Evolutionary conservation across 768 basidiomycete genomes (phyloP).

Genomic region (Rhodotorula toruloides): DNA sequence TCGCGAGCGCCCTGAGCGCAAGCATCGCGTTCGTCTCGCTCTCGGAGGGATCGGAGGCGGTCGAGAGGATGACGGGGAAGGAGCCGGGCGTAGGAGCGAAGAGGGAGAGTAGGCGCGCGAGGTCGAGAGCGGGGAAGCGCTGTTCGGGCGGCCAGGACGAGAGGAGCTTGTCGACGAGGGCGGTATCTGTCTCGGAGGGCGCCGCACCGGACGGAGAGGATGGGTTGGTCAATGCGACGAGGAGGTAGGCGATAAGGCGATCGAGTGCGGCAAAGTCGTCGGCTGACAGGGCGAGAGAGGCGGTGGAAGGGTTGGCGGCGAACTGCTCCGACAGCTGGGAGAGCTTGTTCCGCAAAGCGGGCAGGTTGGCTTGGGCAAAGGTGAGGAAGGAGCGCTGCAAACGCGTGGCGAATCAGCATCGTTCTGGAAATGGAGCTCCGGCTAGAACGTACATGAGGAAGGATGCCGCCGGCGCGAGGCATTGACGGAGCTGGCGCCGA

Average conservation of each 20-base stretch:
- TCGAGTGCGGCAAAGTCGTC: conserved; percentile 43
- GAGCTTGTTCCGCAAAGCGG: conserved; percentile 75
- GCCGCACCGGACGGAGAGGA: conserved; percentile 24
- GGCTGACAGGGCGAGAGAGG: conserved; percentile 27
- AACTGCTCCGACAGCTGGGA: conserved; percentile 55
- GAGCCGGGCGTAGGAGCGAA: conserved; percentile 55
- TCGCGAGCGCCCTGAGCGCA: conserved; percentile 70
- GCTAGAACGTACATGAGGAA: conserved; percentile 25
- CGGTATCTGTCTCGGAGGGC: conserved; percentile 12
- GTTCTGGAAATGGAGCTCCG: no score
- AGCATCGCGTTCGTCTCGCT: conserved; percentile 81
- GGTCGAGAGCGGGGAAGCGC: conserved; percentile 35
- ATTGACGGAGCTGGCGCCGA: not conserved
- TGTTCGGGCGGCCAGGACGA: conserved; percentile 24
- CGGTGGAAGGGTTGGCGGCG: conserved; percentile 57
- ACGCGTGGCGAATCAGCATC: not conserved
- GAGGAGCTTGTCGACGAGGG: conserved; percentile 31
- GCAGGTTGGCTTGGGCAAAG: conserved; percentile 80
- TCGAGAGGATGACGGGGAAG: conserved; percentile 53
- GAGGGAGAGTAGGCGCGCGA: conserved; percentile 61
- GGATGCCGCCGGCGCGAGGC: conserved; percentile 7
- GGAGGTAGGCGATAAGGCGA: conserved; percentile 30
- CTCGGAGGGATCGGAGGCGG: conserved; percentile 39
- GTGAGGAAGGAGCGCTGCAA: conserved; percentile 51
- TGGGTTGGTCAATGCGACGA: conserved; percentile 33